Percentiles rank a stretch among this genome's conserved stretches.
These are phyloP conservation scores for Punica granatum DNA, from an alignment of 345 rosid species.

Conservation along the genomic window DNA sequence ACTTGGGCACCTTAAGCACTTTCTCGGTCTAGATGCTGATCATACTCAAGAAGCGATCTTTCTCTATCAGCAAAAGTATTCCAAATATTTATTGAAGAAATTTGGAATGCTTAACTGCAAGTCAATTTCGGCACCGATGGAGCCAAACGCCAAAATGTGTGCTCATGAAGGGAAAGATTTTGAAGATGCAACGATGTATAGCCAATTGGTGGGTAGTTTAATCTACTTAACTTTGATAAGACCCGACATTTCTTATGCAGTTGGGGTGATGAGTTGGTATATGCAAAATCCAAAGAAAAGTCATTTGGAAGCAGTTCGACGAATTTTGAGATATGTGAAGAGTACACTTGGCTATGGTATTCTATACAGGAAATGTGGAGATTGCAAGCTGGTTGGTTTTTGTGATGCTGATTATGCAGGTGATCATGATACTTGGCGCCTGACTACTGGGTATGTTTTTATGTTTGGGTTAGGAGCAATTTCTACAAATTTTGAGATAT, in stretches of 20 bases:
- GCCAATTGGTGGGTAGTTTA: neutral
- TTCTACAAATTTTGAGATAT: no score
- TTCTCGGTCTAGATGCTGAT: constrained; percentile 9
- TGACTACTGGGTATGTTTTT: constrained; percentile 4
- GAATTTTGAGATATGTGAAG: constrained; percentile 6
- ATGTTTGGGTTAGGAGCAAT: constrained; percentile 1
- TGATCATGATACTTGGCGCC: constrained; percentile 3
- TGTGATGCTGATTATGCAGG: no score
- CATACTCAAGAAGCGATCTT: neutral
- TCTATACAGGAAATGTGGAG: neutral
- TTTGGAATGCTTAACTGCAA: neutral
- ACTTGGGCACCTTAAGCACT: no score
- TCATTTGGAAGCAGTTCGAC: neutral
- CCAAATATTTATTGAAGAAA: constrained; percentile 5
- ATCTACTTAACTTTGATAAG: constrained; percentile 3
- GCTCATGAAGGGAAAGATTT: neutral
- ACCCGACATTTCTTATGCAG: neutral
- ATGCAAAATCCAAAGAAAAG: constrained; percentile 4
- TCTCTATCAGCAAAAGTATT: constrained; percentile 7
- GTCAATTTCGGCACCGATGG: neutral
- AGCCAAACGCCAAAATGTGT: neutral
- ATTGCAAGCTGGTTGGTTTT: neutral
- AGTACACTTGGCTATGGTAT: constrained; percentile 3
- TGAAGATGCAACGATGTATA: neutral
- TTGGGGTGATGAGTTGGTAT: constrained; percentile 1